Percentiles rank a stretch among this genome's conserved stretches.
Evolutionary conservation across 352 stramenopile species (phyloP).

Genomic region (Phytophthora ohioensis): DNA sequence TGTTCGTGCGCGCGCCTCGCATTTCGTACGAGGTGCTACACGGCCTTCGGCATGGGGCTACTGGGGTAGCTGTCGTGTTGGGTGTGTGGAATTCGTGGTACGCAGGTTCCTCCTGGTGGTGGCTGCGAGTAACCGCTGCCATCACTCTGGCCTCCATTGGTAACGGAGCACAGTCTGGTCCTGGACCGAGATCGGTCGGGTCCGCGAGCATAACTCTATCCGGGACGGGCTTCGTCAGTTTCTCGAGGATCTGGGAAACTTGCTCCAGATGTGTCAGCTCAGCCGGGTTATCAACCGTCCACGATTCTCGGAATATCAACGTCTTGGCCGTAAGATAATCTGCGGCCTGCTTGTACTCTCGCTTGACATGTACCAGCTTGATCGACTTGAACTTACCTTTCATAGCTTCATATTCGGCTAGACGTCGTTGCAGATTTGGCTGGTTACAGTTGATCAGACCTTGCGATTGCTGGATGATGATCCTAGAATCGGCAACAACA

Average conservation of each 20-base stretch:
- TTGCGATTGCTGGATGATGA: background rate
- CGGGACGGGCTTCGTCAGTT: background rate
- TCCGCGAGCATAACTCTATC: background rate
- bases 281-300: too few species aligned
- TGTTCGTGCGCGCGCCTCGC: too few species aligned
- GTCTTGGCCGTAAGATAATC: background rate
- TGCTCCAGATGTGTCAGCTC: background rate
- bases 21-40: too few species aligned
- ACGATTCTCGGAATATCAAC: background rate
- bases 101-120: too few species aligned
- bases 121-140: background rate
- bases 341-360: background rate
- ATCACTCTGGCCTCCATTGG: background rate
- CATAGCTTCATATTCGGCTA: background rate
- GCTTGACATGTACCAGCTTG: background rate
- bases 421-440: background rate
- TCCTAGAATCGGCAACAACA: background rate
- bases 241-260: background rate
- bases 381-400: too few species aligned
- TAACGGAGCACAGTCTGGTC: background rate
- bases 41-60: too few species aligned
- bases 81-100: too few species aligned
- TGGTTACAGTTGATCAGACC: background rate
- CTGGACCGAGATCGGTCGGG: background rate
- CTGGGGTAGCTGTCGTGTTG: too few species aligned